These are phyloP conservation scores for Atalantia buxifolia DNA, from an alignment of 345 rosid species.

Conservation along the genomic window DNA sequence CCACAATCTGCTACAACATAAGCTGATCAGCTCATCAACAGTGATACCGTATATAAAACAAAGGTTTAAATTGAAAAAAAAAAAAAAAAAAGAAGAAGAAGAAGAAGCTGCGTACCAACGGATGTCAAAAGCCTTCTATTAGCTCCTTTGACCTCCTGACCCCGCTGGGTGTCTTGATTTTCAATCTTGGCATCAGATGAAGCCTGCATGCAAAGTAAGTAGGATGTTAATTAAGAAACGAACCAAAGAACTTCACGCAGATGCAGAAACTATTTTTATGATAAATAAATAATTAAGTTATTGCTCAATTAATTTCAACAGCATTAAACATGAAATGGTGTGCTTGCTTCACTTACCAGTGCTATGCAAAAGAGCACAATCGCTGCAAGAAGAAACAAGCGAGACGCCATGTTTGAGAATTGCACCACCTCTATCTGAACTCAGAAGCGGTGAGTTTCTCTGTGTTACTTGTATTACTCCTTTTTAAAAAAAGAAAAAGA, in stretches of 20 bases:
- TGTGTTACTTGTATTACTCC: too few species aligned
- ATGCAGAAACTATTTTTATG: background rate
- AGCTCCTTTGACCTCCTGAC: background rate
- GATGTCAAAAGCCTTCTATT: background rate
- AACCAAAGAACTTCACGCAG: background rate
- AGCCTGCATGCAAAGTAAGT: background rate
- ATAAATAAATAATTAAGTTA: too few species aligned
- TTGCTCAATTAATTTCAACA: too few species aligned
- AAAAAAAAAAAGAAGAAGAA: too few species aligned
- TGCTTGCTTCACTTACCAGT: background rate
- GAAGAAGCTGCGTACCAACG: background rate
- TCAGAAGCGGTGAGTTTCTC: background rate
- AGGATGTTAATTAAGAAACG: background rate
- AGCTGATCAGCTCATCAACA: background rate
- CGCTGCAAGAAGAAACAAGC: background rate
- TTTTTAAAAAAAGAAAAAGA: too few species aligned
- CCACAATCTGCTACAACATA: background rate
- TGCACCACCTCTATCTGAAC: background rate
- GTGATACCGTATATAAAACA: too few species aligned
- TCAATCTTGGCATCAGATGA: background rate
- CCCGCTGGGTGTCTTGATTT: background rate
- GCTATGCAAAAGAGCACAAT: background rate
- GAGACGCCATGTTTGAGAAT: background rate
- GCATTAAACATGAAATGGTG: too few species aligned
- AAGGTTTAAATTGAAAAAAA: too few species aligned